A percentile compares a stretch with the other conserved stretches of the same genome.
Evolutionary conservation across 129 eudicot genomes (phyloP).

Genomic region (Apium graveolens): DNA sequence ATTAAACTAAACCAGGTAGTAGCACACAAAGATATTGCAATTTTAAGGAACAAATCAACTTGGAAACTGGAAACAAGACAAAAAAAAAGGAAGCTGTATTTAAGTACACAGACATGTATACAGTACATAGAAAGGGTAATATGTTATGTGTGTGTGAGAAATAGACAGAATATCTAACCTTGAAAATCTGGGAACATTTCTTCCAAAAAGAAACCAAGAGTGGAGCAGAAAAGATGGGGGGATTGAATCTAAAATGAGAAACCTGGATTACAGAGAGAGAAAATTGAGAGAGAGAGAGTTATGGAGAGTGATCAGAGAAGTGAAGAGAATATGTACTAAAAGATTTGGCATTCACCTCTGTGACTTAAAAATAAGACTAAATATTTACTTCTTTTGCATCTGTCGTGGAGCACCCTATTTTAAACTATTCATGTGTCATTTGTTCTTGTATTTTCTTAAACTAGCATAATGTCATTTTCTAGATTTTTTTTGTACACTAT

Average conservation of each 20-base stretch:
- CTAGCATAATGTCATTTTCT: too few relatives aligned
- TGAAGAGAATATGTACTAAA: slow-evolving; percentile 41
- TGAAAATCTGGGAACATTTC: slow-evolving; percentile 40
- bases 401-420: neutral
- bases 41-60: too few relatives aligned
- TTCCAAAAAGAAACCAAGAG: neutral
- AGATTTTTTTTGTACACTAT: too few relatives aligned
- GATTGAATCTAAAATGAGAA: slow-evolving; percentile 19
- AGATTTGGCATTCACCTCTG: slow-evolving; percentile 61
- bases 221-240: slow-evolving; percentile 24
- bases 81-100: neutral
- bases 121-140: neutral
- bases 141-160: too few relatives aligned
- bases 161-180: slow-evolving; percentile 30
- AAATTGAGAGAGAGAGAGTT: slow-evolving; percentile 2
- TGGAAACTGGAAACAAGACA: too few relatives aligned
- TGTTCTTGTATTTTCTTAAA: too few relatives aligned
- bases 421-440: neutral
- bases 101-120: neutral
- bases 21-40: slow-evolving; percentile 5
- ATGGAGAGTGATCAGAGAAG: slow-evolving; percentile 29
- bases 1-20: neutral
- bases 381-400: neutral
- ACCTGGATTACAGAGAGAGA: slow-evolving; percentile 6
- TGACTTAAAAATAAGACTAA: neutral